These are phyloP conservation scores for Tricholoma saponaceum DNA, from an alignment of 768 basidiomycete species.

Conservation along the genomic window DNA sequence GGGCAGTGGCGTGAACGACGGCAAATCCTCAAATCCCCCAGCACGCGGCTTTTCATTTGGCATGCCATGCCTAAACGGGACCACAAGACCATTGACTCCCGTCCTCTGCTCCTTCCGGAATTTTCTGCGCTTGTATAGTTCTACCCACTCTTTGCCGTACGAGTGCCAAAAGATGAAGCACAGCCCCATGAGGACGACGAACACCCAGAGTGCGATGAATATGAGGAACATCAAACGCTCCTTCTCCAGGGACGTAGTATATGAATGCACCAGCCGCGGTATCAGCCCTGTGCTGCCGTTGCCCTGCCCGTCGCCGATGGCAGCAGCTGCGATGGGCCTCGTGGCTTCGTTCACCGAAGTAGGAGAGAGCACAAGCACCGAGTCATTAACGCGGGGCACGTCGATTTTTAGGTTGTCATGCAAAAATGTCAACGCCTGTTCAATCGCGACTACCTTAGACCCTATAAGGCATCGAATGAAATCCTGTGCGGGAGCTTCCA, in stretches of 20 bases:
- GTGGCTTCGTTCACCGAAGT: constrained; percentile 68
- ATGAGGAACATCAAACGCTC: constrained; percentile 82
- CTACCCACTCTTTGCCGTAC: constrained; percentile 45
- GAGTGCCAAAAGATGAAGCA: constrained; percentile 70
- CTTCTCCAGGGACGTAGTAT: constrained; percentile 67
- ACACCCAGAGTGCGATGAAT: constrained; percentile 79
- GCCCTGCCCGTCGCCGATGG: constrained; percentile 53
- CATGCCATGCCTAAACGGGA: constrained; percentile 26
- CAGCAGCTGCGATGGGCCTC: constrained; percentile 78
- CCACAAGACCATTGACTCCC: constrained; percentile 40
- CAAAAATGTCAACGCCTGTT: constrained; percentile 86
- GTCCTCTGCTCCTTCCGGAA: constrained; percentile 51
- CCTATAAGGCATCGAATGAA: constrained; percentile 90
- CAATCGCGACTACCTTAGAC: constrained; percentile 83
- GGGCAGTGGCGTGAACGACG: constrained; percentile 50
- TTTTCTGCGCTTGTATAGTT: constrained; percentile 42
- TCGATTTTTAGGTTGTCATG: constrained; percentile 81
- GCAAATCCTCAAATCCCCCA: constrained; percentile 24
- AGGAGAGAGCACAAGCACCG: constrained; percentile 74
- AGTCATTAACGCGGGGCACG: constrained; percentile 74
- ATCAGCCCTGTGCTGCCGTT: constrained; percentile 58
- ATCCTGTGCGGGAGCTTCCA: constrained; percentile 77
- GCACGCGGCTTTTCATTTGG: constrained; percentile 15
- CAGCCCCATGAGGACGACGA: constrained; percentile 81
- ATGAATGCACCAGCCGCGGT: constrained; percentile 67